Percentiles rank a stretch among this genome's conserved stretches.
Conservation (phyloP, 306 rosid species). For the Medicago ruthenica region DNA sequence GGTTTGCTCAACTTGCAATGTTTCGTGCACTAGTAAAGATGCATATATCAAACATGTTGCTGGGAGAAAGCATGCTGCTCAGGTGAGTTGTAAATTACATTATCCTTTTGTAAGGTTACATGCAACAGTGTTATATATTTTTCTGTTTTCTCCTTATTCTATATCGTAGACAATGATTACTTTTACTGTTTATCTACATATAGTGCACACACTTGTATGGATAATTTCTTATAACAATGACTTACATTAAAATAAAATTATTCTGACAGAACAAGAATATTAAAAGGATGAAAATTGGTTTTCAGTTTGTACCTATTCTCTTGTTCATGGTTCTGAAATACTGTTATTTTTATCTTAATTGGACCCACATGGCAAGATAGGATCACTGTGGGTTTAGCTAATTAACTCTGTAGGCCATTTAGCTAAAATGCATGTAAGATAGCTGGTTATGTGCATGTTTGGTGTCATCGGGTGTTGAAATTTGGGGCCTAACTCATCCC, state of each 20-base stretch:
- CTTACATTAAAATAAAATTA: neutral
- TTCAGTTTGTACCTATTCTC: neutral
- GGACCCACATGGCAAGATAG: neutral
- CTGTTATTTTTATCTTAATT: neutral
- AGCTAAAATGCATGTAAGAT: neutral
- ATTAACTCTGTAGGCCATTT: neutral
- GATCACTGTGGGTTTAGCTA: no score
- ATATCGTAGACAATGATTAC: neutral
- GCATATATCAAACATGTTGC: slow-evolving; percentile 58
- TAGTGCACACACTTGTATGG: slow-evolving; percentile 4
- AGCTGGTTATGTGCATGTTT: neutral
- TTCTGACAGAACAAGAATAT: neutral
- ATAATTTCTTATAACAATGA: neutral
- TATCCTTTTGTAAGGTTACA: slow-evolving; percentile 29
- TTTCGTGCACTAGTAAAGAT: slow-evolving; percentile 65
- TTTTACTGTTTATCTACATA: neutral
- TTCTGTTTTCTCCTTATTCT: slow-evolving; percentile 10
- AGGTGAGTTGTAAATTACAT: slow-evolving; percentile 54
- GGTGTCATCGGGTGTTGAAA: no score
- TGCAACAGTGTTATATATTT: slow-evolving; percentile 3
- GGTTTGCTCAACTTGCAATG: slow-evolving; percentile 61
- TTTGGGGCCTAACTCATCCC: no score
- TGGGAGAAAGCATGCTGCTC: slow-evolving; percentile 69
- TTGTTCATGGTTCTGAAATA: slow-evolving; percentile 7
- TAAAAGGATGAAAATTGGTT: neutral